phyloP scores from a whole-genome alignment of 495 filamentous ascomycete genomes.

The Talaromyces thailandensis region DNA sequence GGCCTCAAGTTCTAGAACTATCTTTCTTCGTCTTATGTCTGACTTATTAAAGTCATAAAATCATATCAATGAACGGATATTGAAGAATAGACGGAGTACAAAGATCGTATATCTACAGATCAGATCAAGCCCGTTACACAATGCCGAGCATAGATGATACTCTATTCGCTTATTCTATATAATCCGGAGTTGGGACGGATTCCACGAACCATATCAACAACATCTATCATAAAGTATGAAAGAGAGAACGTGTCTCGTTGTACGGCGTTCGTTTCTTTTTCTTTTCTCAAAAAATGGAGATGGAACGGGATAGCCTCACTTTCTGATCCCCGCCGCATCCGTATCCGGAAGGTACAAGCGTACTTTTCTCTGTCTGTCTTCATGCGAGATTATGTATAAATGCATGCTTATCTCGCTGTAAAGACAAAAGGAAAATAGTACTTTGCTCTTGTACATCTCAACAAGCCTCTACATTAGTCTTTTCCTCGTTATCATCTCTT shows the following conservation, averaged over 20 bases:
- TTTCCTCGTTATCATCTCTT: background rate
- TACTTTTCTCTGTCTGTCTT: background rate
- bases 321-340: background rate
- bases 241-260: background rate
- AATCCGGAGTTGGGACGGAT: background rate
- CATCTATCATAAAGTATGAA: background rate
- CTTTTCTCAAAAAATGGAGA: background rate
- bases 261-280: background rate
- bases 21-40: background rate
- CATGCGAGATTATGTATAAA: background rate
- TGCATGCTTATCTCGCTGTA: background rate
- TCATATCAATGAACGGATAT: background rate
- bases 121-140: background rate
- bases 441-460: background rate
- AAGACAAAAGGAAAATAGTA: background rate
- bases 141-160: background rate
- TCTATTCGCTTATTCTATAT: background rate
- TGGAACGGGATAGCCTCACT: conserved; percentile 2
- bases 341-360: conserved; percentile 6
- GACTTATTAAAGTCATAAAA: background rate
- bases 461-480: background rate
- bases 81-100: background rate
- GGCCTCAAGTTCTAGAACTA: background rate
- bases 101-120: background rate
- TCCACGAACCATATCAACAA: background rate